Base-by-base conservation (phyloP, 1,139 yeast genomes). In the Yamadazyma friedrichii region DNA sequence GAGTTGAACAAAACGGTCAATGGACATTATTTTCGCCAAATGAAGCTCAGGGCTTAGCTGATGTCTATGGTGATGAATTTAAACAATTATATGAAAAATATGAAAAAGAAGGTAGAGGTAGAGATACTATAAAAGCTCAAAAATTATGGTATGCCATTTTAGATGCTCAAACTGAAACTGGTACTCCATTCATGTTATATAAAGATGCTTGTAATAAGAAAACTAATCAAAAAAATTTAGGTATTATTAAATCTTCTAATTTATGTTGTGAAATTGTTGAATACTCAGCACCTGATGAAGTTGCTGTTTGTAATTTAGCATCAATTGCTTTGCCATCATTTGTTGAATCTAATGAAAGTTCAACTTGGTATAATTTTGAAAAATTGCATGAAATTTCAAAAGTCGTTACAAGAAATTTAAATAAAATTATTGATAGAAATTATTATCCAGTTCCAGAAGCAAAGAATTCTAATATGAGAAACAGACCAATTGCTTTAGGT, bases 151-250 rank as follows among this genome's bases (percentile, higher is more conserved):
- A 84, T 52, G 82, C 89, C 42, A 87, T 88, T 50, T 70, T 88
- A 50, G 95, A 88, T 60, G 84, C 95, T 36, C 96, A 88, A 69
- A 86, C 93, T 41, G 96, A 88, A 71, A 88, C 96, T 28, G 96
- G 96, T 59, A 85, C 88, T 55, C 96, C 96, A 39, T 88, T 85
- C 72, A 86, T 88, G 88, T 75, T 88, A 36, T 88, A 87, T 73
- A 88, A 88, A 67, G 96, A 88, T 67, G 80, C 95, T 33, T 85
- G 95, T 70, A 88, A 88, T 70, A 57, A 74, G 50, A 88, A 88
- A 68, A 74, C 87, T 48, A 88, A 88, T 66, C 96, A 88, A 67
- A 80, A 87, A 78, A 88, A 88, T 62, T 71, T 88, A 62, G 96
- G 96, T 57, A 74, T 84, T 38, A 88, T 88, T 67, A 88, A 88